phyloP scores from a whole-genome alignment of 192 early-diverging fungal genomes.

The Podila minutissima region DNA sequence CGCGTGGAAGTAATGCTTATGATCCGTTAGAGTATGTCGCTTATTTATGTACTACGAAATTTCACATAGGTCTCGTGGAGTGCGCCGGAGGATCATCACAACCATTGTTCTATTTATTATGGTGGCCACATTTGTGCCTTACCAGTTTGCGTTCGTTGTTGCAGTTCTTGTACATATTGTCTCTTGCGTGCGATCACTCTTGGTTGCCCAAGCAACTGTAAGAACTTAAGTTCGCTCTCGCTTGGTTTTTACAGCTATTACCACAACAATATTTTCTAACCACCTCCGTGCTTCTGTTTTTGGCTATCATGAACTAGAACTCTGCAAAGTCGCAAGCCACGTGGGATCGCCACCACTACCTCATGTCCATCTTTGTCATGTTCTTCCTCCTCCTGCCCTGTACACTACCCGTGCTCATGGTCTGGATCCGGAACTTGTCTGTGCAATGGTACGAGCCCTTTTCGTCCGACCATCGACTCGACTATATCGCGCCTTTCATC shows the following conservation, averaged over 20 bases:
- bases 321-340: constrained; percentile 36
- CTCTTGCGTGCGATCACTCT: constrained; percentile 63
- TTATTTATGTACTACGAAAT: background rate
- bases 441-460: constrained; percentile 86
- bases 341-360: constrained; percentile 68
- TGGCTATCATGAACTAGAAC: background rate
- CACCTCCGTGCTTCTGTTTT: background rate
- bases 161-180: constrained; percentile 75
- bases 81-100: constrained; percentile 59
- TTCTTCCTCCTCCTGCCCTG: constrained; percentile 78
- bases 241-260: background rate
- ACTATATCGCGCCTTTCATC: constrained; percentile 68
- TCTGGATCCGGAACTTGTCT: constrained; percentile 84
- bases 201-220: constrained; percentile 49
- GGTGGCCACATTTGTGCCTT: constrained; percentile 81
- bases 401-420: constrained; percentile 78
- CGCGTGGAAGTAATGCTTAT: background rate
- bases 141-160: constrained; percentile 85
- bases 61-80: constrained; percentile 29
- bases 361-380: constrained; percentile 74
- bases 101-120: constrained; percentile 68
- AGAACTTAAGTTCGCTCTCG: constrained; percentile 11
- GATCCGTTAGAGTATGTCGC: background rate
- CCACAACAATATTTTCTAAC: too few relatives aligned
- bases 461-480: constrained; percentile 75